These are phyloP conservation scores for Cornus florida DNA, from an alignment of 148 eudicot genomes.

Conservation along the genomic window DNA sequence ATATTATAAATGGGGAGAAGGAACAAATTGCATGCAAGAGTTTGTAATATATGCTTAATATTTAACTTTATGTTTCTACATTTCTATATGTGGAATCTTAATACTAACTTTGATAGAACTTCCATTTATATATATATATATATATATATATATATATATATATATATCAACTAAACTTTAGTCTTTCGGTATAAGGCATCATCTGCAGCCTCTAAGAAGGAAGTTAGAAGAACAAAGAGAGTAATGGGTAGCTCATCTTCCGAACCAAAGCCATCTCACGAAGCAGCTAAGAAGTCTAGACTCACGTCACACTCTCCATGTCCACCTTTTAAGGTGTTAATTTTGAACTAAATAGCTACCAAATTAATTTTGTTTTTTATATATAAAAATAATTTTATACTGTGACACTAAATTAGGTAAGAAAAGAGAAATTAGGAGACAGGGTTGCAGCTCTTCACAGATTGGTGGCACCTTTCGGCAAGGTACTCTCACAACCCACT, in stretches of 20 bases:
- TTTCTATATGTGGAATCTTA: neutral
- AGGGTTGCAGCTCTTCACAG: slow-evolving; percentile 64
- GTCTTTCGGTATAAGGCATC: slow-evolving; percentile 13
- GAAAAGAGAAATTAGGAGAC: slow-evolving; percentile 69
- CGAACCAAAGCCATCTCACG: slow-evolving; percentile 18
- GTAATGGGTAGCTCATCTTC: slow-evolving; percentile 14
- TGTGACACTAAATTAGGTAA: slow-evolving; percentile 23
- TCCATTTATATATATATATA: neutral
- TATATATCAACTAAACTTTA: neutral
- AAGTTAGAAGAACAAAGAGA: slow-evolving; percentile 42
- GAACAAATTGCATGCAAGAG: too few relatives aligned
- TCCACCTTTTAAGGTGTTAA: slow-evolving; percentile 37
- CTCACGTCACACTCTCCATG: slow-evolving; percentile 28
- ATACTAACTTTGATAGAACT: neutral
- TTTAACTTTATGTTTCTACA: too few relatives aligned
- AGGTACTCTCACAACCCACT: slow-evolving; percentile 28
- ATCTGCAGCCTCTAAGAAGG: slow-evolving; percentile 10
- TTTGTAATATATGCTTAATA: too few relatives aligned
- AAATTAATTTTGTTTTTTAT: neutral
- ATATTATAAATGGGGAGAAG: too few relatives aligned
- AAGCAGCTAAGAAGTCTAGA: slow-evolving; percentile 29
- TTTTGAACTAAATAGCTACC: neutral
- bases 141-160: too few relatives aligned
- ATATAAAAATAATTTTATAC: neutral
- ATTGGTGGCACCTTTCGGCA: slow-evolving; percentile 71